Evolutionary conservation across 768 basidiomycete species (phyloP), one percentile per base, ranked within the genome.

Genomic region (Nidularia pulvinata): DNA sequence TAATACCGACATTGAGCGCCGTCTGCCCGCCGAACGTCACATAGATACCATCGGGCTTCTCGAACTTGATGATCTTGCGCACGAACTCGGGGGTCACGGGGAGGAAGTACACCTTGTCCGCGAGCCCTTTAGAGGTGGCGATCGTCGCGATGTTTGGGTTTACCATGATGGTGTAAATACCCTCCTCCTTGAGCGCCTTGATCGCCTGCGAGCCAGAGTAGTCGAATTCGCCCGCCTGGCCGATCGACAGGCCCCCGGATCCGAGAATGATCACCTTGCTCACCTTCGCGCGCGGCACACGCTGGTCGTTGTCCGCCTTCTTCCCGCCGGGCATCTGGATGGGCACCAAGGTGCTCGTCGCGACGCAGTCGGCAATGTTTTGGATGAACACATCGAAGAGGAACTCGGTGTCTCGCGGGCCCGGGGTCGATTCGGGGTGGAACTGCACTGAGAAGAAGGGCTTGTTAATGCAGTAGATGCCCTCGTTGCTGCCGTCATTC

Each of bases 81-180:
- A 98, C 95, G 62, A 97, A 98, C 57, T 99, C 97, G 56, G 95
- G 93, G 10, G 93, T 98, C 53, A 98, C 97, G 46, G 97, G 97
- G 7, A 99, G 82, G 83, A 98, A 99, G 78, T 98, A 99, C 48
- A 99, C 96, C 71, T 98, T 98, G 79, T 99, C 97, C 22, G 97
- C 97, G 49, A 99, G 84, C 56, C 97, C 95, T 62, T 95, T 95
- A 47, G 93, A 95, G 1, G 95, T 97, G 45, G 95, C 95, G 61
- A 98, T 99, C 37, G 97, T 99, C 19, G 97, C 97, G 61, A 99
- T 99, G 73, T 99, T 99, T 30, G 97, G 96, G 72, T 98, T 98
- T 62, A 99, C 85, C 69, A 99, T 86, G 71, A 99, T 94, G 55
- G 97, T 99, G 74, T 97, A 98, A 65, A 99, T 98, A 34, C 97